Base-by-base conservation (phyloP, 108 stramenopile genomes). In the Nitzschia sp. region DNA sequence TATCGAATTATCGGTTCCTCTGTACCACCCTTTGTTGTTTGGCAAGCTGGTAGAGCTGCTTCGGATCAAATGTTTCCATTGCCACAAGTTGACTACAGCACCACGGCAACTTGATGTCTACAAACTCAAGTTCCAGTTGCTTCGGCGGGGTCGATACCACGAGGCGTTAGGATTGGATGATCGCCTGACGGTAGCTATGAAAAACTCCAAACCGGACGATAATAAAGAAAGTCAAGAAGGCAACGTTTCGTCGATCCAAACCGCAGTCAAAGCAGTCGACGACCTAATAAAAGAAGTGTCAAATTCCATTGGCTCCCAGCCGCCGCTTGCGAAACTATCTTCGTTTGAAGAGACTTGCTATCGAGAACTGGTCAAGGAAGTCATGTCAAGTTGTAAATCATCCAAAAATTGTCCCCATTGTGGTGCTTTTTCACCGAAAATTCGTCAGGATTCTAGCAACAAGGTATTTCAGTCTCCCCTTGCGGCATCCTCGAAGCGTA, bases 1-100 rank as follows among this genome's bases (percentile, higher is more conserved):
- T 63, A 90, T 99, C 34, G 97, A 98, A 70, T 80, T 99, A 33
- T 93, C 93, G 75, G 97, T 98, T 0, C 97, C 97, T 6, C 81
- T 98, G 4, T 98, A 98, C 61, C 91, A 98, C 70, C 98, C 98
- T 0, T 72, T 99, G 30, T 72, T 97, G 64, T 98, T 98, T 65
- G 46, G 61, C 1, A 70, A 74, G 15, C 31, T 99, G 59, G 54
- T 92, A 55, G 80, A 82, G 58, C 62, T 98, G 23, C 66, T 99
- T 72, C 81, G 91, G 46, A 66, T 77, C 68, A 98, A 98, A 64
- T 99, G 99, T 82, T 72, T 97, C 36, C 58, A 68, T 54, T 99
- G 99, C 83, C 97, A 99, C 84, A 80, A 85, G 34, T 85, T 98
- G 28, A 81, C 90, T 33, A 18, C 85, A 33, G 54, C 86, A 13